Evolutionary conservation across 305 asterid species (phyloP), one percentile per base, ranked within the genome.

Genomic region (Fraxinus sp.): DNA sequence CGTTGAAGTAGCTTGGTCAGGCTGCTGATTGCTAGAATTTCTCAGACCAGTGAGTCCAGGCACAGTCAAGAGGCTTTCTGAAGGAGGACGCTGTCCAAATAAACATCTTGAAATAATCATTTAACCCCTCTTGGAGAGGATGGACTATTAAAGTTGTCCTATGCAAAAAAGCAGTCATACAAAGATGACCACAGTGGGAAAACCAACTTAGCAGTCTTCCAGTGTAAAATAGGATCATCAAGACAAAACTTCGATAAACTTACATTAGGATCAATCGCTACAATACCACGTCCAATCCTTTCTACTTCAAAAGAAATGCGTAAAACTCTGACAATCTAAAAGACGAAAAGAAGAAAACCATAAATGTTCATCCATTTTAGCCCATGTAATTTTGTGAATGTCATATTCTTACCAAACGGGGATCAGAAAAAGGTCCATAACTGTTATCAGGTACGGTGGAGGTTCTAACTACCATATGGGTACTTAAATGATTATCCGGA

Each of bases 191-290:
- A 71, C 82, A 62, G 33, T 76, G 78, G 28, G 77, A 82, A 75
- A 68, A 77, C 57, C 8, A 77, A 64, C 68, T 36, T 37, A 28
- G 33, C 73, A n/a, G 32, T 37, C 46, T 66, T 35, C 9, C 5
- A 33, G 9, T 22, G 35, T 71, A 77, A 71, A 77, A 77, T 20
- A 70, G 39, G 18, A 37, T 22, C 20, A 57, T 26, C 35, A 83
- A 35, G 20, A 68, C 59, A 55, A 85, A 83, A 81, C 81, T 72
- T 62, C 75, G 26, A 84, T 14, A 78, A 81, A 89, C 97, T 91
- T 88, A 94, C 98, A 87, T 93, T 90, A 71, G 92, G 94, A 89
- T 93, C 94, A 80, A 92, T 86, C 85, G 89, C 97, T 86, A 90
- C 98, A 82, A 85, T 68, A 30, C 93, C 92, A 88, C 89, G 87